A percentile compares a stretch with the other conserved stretches of the same genome.
phyloP scores from a whole-genome alignment of 441 rosid genomes.

The Gossypium trilobum region DNA sequence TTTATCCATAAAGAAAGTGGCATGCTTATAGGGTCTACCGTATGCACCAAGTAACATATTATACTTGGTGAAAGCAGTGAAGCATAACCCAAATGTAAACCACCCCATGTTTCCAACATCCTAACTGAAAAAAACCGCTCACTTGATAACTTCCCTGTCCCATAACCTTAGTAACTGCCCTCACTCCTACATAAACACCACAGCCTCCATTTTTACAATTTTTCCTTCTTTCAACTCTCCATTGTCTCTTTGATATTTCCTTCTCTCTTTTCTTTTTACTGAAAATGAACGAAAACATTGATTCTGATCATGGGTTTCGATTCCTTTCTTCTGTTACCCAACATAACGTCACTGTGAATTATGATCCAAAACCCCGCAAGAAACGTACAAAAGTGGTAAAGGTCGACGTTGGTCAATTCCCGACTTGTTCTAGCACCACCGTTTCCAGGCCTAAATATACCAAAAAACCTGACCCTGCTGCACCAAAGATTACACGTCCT shows the following conservation, averaged over 20 bases:
- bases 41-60: not conserved
- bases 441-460: conserved; percentile 30
- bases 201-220: conserved; percentile 18
- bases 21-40: not conserved
- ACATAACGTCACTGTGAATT: conserved; percentile 13
- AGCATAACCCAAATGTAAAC: conserved; percentile 11
- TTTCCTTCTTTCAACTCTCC: conserved; percentile 5
- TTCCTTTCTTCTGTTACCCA: conserved; percentile 26
- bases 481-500: conserved; percentile 69
- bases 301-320: conserved; percentile 31
- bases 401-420: conserved; percentile 17
- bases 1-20: not conserved
- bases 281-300: conserved; percentile 24
- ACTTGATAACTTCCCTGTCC: conserved; percentile 13
- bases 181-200: conserved; percentile 26
- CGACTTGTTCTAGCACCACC: conserved; percentile 11
- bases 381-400: conserved; percentile 43
- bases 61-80: not conserved
- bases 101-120: conserved; percentile 14
- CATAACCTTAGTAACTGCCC: conserved; percentile 24
- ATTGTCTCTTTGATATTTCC: not conserved
- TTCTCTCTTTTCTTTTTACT: not conserved
- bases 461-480: conserved; percentile 64
- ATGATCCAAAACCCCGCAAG: conserved; percentile 35
- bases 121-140: conserved; percentile 29